phyloP scores from a whole-genome alignment of 106 monocot genomes.

The Dioscorea alata region DNA sequence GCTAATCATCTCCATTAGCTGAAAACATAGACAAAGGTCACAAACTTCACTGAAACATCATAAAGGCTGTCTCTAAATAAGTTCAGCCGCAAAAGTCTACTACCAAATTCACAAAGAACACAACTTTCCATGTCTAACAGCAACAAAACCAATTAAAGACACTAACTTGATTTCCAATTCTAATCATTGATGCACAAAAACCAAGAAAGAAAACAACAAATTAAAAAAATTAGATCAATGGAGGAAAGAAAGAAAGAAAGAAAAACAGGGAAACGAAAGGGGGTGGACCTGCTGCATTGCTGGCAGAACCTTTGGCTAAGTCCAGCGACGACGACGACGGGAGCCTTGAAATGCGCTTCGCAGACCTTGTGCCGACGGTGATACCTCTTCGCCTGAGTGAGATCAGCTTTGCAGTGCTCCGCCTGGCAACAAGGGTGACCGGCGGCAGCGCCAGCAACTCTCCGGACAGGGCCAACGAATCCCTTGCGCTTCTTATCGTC shows the following conservation, averaged over 20 bases:
- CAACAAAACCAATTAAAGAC: background rate
- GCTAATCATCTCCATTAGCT: too few species aligned
- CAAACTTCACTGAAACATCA: too few species aligned
- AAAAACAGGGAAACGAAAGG: background rate
- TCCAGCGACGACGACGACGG: slow-evolving; percentile 38
- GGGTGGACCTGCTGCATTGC: slow-evolving; percentile 62
- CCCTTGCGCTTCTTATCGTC: slow-evolving; percentile 6
- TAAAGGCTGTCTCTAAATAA: too few species aligned
- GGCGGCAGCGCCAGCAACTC: background rate
- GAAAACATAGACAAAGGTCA: too few species aligned
- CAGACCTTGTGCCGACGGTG: slow-evolving; percentile 86
- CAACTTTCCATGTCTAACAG: background rate
- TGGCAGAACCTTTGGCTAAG: slow-evolving; percentile 59
- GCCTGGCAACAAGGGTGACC: slow-evolving; percentile 37
- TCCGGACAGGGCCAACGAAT: background rate
- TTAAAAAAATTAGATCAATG: background rate
- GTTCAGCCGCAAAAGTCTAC: too few species aligned
- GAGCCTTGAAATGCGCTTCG: slow-evolving; percentile 61
- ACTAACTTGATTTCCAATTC: background rate
- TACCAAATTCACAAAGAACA: background rate
- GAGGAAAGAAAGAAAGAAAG: background rate
- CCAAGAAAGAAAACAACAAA: background rate
- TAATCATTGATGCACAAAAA: background rate
- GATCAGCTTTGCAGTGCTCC: slow-evolving; percentile 49
- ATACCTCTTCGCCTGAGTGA: slow-evolving; percentile 49